These are phyloP conservation scores for Boechera retrofracta DNA, from an alignment of 345 rosid species.

Conservation along the genomic window DNA sequence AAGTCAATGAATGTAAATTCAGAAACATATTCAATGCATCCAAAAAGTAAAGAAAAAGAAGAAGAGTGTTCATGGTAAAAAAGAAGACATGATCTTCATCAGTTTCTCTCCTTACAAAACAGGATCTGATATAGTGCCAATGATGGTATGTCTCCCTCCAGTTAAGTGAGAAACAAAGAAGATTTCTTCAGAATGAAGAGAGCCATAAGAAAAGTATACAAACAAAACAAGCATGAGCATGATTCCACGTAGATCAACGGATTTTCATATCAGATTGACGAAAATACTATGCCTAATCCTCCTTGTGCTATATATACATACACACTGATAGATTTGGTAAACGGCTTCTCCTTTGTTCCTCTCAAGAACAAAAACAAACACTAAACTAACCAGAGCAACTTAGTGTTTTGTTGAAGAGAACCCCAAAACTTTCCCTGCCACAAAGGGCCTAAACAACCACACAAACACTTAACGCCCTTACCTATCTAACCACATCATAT, in stretches of 20 bases:
- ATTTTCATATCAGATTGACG: not conserved
- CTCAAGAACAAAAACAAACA: not conserved
- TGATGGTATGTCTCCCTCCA: not conserved
- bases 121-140: not conserved
- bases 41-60: not conserved
- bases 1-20: conserved; percentile 2
- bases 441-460: conserved; percentile 1
- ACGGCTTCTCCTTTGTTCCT: not conserved
- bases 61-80: not conserved
- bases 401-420: not conserved
- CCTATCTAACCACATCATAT: not conserved
- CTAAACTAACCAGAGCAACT: not conserved
- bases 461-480: not conserved
- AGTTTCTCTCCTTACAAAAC: not conserved
- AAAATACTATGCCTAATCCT: not conserved
- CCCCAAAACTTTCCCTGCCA: not conserved
- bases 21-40: conserved; percentile 32
- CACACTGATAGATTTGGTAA: not conserved
- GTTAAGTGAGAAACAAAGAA: not conserved
- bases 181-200: conserved; percentile 5
- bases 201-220: not conserved
- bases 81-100: not conserved
- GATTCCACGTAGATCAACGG: not conserved
- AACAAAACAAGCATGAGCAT: conserved; percentile 8
- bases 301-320: not conserved